Conservation (phyloP, 202 grass and related monocot genomes). For the Eragrostis tef region DNA sequence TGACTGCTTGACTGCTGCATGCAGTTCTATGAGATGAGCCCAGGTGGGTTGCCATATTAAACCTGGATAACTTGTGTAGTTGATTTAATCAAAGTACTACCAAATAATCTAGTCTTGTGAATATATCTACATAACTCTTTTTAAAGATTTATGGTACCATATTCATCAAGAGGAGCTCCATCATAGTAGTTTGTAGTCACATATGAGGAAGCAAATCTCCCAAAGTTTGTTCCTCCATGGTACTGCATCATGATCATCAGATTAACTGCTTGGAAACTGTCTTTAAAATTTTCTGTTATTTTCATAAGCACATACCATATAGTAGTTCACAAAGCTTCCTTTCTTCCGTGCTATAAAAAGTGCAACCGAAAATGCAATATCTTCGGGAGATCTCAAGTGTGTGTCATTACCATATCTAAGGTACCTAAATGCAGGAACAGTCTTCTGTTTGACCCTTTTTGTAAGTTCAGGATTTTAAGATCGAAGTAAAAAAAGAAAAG, state of each 20-base stretch:
- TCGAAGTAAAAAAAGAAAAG: not conserved
- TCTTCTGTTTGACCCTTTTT: not conserved
- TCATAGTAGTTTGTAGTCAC: slow-evolving; percentile 83
- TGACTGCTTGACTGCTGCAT: slow-evolving; percentile 66
- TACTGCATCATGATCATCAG: slow-evolving; percentile 58
- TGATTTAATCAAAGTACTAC: no score
- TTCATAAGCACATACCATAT: slow-evolving; percentile 67
- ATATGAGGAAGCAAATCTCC: slow-evolving; percentile 76
- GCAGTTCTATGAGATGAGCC: slow-evolving; percentile 81
- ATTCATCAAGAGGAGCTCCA: slow-evolving; percentile 89
- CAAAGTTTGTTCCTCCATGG: slow-evolving; percentile 95
- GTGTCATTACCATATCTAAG: slow-evolving; percentile 69
- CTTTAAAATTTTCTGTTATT: no score
- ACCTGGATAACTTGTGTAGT: slow-evolving; percentile 46
- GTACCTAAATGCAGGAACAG: slow-evolving; percentile 37
- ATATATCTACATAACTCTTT: not conserved
- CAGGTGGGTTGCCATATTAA: slow-evolving; percentile 88
- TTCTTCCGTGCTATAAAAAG: slow-evolving; percentile 69
- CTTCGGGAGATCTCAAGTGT: slow-evolving; percentile 65
- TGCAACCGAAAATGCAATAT: slow-evolving; percentile 73
- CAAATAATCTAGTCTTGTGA: no score
- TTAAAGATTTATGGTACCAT: slow-evolving; percentile 55
- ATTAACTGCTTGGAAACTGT: no score
- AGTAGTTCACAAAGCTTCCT: slow-evolving; percentile 94
- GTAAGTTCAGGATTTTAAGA: not conserved